phyloP scores from a whole-genome alignment of 371 early-diverging fungal species.

The Apophysomyces sp. region DNA sequence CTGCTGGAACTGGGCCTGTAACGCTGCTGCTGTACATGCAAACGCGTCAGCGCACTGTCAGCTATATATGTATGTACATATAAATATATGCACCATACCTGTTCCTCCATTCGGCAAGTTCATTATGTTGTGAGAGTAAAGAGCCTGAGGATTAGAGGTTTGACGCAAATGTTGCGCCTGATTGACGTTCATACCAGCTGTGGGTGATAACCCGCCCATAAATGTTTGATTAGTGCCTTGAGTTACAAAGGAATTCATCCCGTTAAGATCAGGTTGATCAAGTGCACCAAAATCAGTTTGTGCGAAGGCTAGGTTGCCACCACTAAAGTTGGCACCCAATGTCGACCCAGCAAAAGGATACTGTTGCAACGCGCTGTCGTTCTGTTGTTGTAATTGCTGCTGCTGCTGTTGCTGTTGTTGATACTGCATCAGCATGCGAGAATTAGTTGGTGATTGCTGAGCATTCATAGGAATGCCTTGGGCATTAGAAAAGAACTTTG shows the following conservation, averaged over 20 bases:
- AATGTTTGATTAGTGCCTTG: conserved; percentile 16
- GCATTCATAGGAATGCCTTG: conserved; percentile 30
- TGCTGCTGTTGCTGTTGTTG: conserved; percentile 30
- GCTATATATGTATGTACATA: neutral
- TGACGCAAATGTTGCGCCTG: conserved; percentile 18
- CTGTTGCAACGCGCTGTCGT: conserved; percentile 14
- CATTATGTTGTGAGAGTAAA: conserved; percentile 30
- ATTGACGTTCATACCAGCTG: conserved; percentile 1
- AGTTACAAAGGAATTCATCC: conserved; percentile 21
- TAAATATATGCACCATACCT: conserved; percentile 14
- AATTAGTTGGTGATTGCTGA: conserved; percentile 26
- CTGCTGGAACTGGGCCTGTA: conserved; percentile 21
- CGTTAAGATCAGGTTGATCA: conserved; percentile 28
- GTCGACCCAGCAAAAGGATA: conserved; percentile 14
- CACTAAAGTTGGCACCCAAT: conserved; percentile 10
- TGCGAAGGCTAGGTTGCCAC: conserved; percentile 21
- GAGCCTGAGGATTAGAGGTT: conserved; percentile 14
- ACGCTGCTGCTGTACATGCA: conserved; percentile 1
- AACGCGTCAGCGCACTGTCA: conserved; percentile 3
- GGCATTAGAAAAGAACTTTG: conserved; percentile 36
- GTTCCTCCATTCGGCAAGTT: neutral
- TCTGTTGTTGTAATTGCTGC: conserved; percentile 26
- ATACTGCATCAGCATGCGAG: conserved; percentile 36
- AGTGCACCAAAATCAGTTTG: conserved; percentile 23
- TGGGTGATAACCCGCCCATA: conserved; percentile 10